Base-by-base conservation (phyloP, 331 rosid genomes). In the Rhamnella rubrinervis region DNA sequence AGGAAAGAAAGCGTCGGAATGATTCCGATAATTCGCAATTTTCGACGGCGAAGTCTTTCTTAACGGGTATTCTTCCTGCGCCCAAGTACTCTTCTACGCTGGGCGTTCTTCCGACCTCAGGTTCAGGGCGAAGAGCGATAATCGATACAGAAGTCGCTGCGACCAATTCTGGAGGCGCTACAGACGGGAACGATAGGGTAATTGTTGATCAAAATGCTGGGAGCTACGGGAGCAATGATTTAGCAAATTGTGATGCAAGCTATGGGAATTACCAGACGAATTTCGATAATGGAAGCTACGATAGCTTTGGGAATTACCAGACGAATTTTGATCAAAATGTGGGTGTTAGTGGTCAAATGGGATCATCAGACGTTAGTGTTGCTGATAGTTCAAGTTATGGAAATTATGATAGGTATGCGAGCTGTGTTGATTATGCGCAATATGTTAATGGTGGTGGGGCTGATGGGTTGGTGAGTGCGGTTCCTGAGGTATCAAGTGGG, bases 51-150 rank as follows among this genome's bases (percentile, higher is more conserved):
- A 75, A 75, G 77, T 85, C 95, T 39, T 90, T 90, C 82, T 70
- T 91, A 21, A 85, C 93, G 15, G 74, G 63, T 61, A 83, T 95
- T 38, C 97, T 95, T 38, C 97, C 99, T 17, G 99, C 97, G 0
- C 93, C 99, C 0, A 87, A 59, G 70, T 79, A 87, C 75, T 53
- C 96, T 3, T 60, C 88, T 8, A 84, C 89, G 0, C 80, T 91
- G 67, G 99, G 99, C 8, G 84, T 72, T 75, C 78, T 80, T 69
- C 46, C 86, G 3, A 65, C 80, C 37, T 82, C 88, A 0, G 88
- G 90, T 26, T 82, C 92, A 0, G 87, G 93, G 19, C 79, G 96
- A 14, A 85, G 97, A 75, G 83, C 97, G 41, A 84, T 76, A 63
- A 16, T 93, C 4, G 91, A 88, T 67, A 83, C 86, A 0, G 76